These are phyloP conservation scores for Alloascoidea africana DNA, from an alignment of 805 yeast genomes.

Conservation along the genomic window DNA sequence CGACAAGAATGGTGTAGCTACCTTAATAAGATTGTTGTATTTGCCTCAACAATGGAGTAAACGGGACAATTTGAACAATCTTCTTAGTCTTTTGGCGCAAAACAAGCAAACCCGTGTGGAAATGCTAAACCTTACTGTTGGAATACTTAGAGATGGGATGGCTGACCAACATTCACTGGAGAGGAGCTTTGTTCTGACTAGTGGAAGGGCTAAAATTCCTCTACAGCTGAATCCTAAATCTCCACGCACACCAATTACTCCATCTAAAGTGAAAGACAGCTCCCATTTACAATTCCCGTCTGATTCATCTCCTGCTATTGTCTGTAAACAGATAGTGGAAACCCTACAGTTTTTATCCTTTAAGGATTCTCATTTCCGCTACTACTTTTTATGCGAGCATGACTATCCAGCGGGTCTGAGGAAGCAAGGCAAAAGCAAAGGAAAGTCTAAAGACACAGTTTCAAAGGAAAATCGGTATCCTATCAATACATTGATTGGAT, in stretches of 20 bases:
- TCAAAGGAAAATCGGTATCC: conserved; percentile 34
- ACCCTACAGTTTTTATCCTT: conserved; percentile 59
- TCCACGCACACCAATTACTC: conserved; percentile 8
- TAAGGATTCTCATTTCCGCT: conserved; percentile 48
- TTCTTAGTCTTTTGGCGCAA: conserved; percentile 52
- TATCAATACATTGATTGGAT: conserved; percentile 45
- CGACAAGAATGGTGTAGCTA: conserved; percentile 62
- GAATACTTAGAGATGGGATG: conserved; percentile 66
- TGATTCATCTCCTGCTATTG: conserved; percentile 50
- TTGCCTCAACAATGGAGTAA: conserved; percentile 49
- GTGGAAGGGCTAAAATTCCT: neutral
- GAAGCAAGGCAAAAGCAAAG: conserved; percentile 18
- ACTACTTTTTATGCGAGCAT: conserved; percentile 69
- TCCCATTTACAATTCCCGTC: conserved; percentile 28
- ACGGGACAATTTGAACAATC: conserved; percentile 48
- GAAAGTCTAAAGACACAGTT: conserved; percentile 17
- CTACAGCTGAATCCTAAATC: neutral
- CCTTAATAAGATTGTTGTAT: conserved; percentile 56
- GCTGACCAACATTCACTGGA: conserved; percentile 44
- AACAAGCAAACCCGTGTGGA: conserved; percentile 72
- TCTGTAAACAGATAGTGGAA: conserved; percentile 68
- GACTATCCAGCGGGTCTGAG: conserved; percentile 27
- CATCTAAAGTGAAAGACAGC: neutral
- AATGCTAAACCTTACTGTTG: conserved; percentile 48
- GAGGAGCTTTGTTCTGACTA: conserved; percentile 38